phyloP scores from a whole-genome alignment of 495 filamentous ascomycete species.

The Clohesyomyces aquaticus region DNA sequence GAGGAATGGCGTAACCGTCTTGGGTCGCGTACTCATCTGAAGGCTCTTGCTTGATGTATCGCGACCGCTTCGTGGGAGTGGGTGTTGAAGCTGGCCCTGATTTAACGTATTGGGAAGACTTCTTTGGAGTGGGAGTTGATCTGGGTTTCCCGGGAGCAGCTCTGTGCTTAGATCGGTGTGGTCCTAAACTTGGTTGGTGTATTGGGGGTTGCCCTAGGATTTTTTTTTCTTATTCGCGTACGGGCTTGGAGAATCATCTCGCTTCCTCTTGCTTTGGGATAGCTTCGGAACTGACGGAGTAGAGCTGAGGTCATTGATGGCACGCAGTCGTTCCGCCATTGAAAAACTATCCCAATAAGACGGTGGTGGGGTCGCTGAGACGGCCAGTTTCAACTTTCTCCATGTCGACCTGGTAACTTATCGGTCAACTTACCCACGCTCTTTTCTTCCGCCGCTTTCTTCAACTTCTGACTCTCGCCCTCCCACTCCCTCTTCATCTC shows the following conservation, averaged over 20 bases:
- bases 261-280: not conserved
- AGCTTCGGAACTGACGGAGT: not conserved
- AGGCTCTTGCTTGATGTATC: conserved; percentile 30
- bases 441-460: conserved; percentile 26
- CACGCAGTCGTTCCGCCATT: not conserved
- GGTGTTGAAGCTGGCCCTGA: no score
- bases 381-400: not conserved
- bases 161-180: not conserved
- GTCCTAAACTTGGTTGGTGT: not conserved
- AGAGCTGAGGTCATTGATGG: not conserved
- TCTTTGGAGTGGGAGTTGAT: no score
- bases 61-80: no score
- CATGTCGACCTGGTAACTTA: not conserved
- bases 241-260: not conserved
- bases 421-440: conserved; percentile 1
- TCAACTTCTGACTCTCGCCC: conserved; percentile 53
- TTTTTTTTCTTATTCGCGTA: not conserved
- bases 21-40: not conserved
- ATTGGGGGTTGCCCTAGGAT: not conserved
- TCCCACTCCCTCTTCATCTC: conserved; percentile 59
- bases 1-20: no score
- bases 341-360: conserved; percentile 1
- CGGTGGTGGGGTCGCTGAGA: not conserved
- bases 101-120: no score
- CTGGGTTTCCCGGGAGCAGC: no score